Conservation (phyloP, 2,329 filamentous ascomycete species). For the Trichoderma asperellum region DNA sequence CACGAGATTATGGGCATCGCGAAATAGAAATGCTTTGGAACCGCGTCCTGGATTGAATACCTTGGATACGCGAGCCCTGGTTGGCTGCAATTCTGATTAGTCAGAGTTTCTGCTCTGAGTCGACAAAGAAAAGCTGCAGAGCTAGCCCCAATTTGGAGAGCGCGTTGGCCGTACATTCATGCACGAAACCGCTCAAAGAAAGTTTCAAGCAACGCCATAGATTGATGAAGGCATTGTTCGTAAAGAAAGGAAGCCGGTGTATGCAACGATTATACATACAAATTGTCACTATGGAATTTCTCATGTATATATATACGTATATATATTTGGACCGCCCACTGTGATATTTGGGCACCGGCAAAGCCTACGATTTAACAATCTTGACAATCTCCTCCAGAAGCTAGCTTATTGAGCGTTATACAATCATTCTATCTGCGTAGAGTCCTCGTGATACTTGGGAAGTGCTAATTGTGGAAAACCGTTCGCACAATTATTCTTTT, state of each 20-base stretch:
- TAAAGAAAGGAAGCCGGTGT: not conserved
- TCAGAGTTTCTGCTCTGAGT: not conserved
- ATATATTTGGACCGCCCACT: not conserved
- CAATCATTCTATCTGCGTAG: not conserved
- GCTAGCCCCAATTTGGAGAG: slow-evolving; percentile 18
- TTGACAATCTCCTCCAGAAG: not conserved
- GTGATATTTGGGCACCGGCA: not conserved
- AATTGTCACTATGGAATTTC: not conserved
- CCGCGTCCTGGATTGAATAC: slow-evolving; percentile 6
- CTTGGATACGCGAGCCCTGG: slow-evolving; percentile 20
- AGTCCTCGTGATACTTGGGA: not conserved
- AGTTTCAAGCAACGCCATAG: not conserved
- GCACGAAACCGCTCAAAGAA: not conserved
- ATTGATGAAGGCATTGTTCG: not conserved
- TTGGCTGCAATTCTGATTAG: slow-evolving; percentile 18
- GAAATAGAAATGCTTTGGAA: slow-evolving; percentile 11
- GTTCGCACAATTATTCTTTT: not conserved
- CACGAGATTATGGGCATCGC: slow-evolving; percentile 10
- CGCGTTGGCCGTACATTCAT: slow-evolving; percentile 5
- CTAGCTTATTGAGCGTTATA: not conserved
- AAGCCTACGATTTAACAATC: not conserved
- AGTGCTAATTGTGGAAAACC: not conserved
- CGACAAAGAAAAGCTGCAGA: not conserved
- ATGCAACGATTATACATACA: not conserved
- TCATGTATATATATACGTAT: no score